Conservation (phyloP, 208 protist species). For the Crithidia fasciculata region DNA sequence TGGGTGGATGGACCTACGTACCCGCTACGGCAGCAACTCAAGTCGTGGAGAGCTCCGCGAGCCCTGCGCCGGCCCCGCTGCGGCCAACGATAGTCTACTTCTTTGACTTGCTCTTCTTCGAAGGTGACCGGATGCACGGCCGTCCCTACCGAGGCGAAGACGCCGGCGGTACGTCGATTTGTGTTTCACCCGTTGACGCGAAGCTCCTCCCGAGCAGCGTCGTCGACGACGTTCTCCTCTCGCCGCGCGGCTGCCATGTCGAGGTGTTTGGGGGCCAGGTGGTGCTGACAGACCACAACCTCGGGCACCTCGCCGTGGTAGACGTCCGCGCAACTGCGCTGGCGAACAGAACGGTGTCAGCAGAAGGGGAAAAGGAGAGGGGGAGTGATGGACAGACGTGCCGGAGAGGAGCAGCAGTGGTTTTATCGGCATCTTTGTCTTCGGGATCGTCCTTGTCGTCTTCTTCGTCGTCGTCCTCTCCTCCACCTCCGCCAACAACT, state of each 20-base stretch:
- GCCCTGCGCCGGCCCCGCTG: not conserved
- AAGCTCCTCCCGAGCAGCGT: slow-evolving; percentile 7
- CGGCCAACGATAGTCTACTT: slow-evolving; percentile 5
- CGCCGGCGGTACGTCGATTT: not conserved
- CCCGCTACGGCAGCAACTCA: not conserved
- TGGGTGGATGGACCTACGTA: slow-evolving; percentile 30
- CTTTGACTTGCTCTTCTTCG: slow-evolving; percentile 36
- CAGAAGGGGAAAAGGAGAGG: too few species aligned
- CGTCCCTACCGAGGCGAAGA: not conserved
- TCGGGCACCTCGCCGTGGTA: slow-evolving; percentile 18
- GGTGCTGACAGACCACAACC: slow-evolving; percentile 29
- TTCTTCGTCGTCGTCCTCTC: not conserved
- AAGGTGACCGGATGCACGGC: not conserved
- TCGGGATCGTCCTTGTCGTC: not conserved
- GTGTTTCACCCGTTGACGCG: slow-evolving; percentile 10
- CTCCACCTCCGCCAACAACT: slow-evolving; percentile 1
- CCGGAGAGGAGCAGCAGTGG: too few species aligned
- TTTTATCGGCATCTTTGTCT: too few species aligned
- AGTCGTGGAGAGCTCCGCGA: not conserved
- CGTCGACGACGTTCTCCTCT: slow-evolving; percentile 24
- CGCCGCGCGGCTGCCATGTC: slow-evolving; percentile 22
- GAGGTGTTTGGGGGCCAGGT: slow-evolving; percentile 33
- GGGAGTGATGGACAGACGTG: too few species aligned
- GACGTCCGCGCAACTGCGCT: slow-evolving; percentile 18
- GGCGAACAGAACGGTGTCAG: too few species aligned